Evolutionary conservation across 83 land plant genomes (phyloP), one percentile per base, ranked within the genome.

Genomic region (Isoetes engelmannii): DNA sequence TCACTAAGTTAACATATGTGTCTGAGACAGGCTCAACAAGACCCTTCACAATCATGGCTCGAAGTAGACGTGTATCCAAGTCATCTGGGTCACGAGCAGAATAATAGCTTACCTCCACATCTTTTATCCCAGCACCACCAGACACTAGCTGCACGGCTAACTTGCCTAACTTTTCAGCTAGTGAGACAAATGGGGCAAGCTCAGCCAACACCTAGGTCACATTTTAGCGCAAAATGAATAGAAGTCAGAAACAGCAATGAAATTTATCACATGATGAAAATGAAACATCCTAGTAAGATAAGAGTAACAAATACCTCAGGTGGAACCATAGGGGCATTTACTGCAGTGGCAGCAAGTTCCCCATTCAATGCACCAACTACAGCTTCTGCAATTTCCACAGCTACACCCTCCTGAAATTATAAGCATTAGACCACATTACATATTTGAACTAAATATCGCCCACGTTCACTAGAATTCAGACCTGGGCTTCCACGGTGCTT

Each of bases 401-500:
- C 93, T 7, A 89, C 93, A 51, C 87, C 90, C 70, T 89, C 93
- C 90, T 88, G 79, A 17, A 28, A 37, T 1, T 2, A 6, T n/a
- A 3, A 15, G 1, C n/a, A 51, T 12, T 12, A 51, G 54, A 51
- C 3, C 37, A 28, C 37, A 28, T 28, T 2, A 28, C 37, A 28
- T 28, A 28, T 28, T 28, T 28, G 37, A 28, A 28, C 37, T 28
- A 28, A 28, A 28, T 28, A 2, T 2, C 37, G 2, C 37, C 37
- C 37, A 28, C 37, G 37, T 28, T 28, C 37, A 28, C 37, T 28
- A 28, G 37, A 28, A 28, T 28, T 8, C 69, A 19, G 59, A 89
- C 96, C 87, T 89, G 96, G 42, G 96, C 96, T 74, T 93, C 98
- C 66, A 69, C 74, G 17, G 98, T 93, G 64, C 96, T 90, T 4